phyloP scores from a whole-genome alignment of 2,329 filamentous ascomycete genomes.

The Ophiostoma novo-ulmi region DNA sequence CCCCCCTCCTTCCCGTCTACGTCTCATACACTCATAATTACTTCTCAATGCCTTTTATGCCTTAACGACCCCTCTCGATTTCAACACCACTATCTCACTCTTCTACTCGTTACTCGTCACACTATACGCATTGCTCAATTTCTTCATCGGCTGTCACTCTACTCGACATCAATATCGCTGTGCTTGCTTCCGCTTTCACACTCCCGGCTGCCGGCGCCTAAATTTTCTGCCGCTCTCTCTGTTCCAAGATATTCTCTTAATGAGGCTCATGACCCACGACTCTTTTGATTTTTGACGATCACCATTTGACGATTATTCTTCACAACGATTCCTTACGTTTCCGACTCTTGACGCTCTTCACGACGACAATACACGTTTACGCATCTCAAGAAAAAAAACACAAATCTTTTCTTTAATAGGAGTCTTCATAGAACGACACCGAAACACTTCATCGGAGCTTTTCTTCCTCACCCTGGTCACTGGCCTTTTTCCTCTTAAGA shows the following conservation, averaged over 20 bases:
- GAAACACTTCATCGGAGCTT: not conserved
- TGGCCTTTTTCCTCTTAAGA: constrained; percentile 7
- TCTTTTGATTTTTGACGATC: constrained; percentile 4
- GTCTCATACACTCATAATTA: constrained; percentile 19
- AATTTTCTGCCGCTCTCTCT: not conserved
- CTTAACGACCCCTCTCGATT: constrained; percentile 15
- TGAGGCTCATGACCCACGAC: constrained; percentile 16
- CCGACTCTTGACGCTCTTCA: constrained; percentile 10
- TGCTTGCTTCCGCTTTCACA: constrained; percentile 19
- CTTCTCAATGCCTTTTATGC: constrained; percentile 26
- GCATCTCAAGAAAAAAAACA: not conserved
- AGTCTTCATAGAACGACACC: not conserved
- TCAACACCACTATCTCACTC: not conserved
- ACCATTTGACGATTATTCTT: constrained; percentile 4
- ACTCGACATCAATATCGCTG: constrained; percentile 13
- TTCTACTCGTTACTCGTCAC: not conserved
- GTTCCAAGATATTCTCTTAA: not conserved
- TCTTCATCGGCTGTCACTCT: not conserved
- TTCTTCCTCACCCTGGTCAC: not conserved
- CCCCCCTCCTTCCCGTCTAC: constrained; percentile 20
- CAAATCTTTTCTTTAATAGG: not conserved
- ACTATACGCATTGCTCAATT: not conserved
- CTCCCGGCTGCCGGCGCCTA: constrained; percentile 18
- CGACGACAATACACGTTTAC: constrained; percentile 17
- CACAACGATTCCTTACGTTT: constrained; percentile 14